Base-by-base conservation (phyloP, 1,284 basidiomycete species). In the Cutaneotrichosporon cutaneum region DNA sequence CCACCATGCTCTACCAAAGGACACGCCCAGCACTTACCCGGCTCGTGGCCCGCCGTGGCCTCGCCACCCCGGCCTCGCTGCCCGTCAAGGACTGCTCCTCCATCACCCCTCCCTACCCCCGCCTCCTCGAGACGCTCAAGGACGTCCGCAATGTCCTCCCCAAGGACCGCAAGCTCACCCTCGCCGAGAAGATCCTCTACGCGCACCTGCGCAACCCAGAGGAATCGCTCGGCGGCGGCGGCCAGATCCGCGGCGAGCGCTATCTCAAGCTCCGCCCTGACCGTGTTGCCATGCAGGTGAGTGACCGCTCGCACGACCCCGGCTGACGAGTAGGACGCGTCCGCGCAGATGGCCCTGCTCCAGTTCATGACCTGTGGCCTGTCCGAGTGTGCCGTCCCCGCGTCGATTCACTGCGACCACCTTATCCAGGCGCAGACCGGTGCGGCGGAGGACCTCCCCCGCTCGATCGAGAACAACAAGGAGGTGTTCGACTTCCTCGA, bases 361-460 rank as follows among this genome's bases (percentile, higher is more conserved):
- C 96, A 99, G 81, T 99, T 99, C 81, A 98, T 98, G 92, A 97
- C 95, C 62, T 95, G 94, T 60, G 93, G 92, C 53, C 86, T 98
- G 57, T 82, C 87, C 44, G 85, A 85, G 66, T 91, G 89, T 70
- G 90, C 92, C 33, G 95, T 99, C 9, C 85, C 85, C 84, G 90
- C 82, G 85, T 97, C 79, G n/a, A 84, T 86, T 59, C 96, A 99
- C 81, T 99, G 96, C 75, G 96, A 99, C 78, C 96, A 99, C 82
- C 85, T 98, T 50, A 96, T 94, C 61, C 91, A 93, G 78, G 92
- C 92, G n/a, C 68, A 76, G 55, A 73, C 71, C 22, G 77, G 79
- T 8, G 77, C 78, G 14, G 69, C 61, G 2, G 56, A 69, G 14
- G 77, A 79, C 61, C 65, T 80, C 21, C 61, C 71, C 27, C 71